Evolutionary conservation across 2,329 filamentous ascomycete genomes (phyloP).

Genomic region (Talaromyces sp.): DNA sequence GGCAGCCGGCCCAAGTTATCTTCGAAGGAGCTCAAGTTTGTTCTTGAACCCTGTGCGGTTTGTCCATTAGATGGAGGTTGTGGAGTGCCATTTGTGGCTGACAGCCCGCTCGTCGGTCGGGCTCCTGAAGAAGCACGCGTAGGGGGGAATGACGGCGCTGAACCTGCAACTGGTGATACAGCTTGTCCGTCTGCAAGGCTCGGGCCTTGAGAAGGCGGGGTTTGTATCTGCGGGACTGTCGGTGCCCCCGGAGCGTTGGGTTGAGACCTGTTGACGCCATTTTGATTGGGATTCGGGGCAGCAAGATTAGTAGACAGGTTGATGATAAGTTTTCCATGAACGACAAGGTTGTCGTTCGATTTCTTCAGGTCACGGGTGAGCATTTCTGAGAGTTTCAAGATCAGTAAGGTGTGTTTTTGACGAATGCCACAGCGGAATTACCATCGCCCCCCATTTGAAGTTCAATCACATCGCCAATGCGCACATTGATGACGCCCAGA

Average conservation of each 20-base stretch:
- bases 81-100: constrained; percentile 33
- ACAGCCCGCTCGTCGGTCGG: constrained; percentile 34
- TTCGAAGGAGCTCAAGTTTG: constrained; percentile 84
- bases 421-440: constrained; percentile 41
- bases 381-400: constrained; percentile 62
- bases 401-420: neutral
- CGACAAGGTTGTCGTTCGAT: constrained; percentile 94
- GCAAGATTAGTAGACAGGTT: constrained; percentile 89
- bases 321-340: constrained; percentile 95
- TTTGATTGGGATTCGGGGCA: constrained; percentile 56
- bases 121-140: constrained; percentile 31
- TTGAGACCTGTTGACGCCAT: constrained; percentile 31
- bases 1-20: constrained; percentile 91
- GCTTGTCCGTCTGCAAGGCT: constrained; percentile 20
- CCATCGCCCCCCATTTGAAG: constrained; percentile 85
- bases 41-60: constrained; percentile 32
- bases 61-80: constrained; percentile 30
- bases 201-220: constrained; percentile 21
- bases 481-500: constrained; percentile 93
- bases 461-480: constrained; percentile 90
- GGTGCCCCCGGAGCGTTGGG: constrained; percentile 32
- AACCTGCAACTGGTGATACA: constrained; percentile 8
- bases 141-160: constrained; percentile 24
- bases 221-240: constrained; percentile 30
- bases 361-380: constrained; percentile 95